phyloP scores from a whole-genome alignment of 176 grass and related monocot species.

The Poa pratensis region DNA sequence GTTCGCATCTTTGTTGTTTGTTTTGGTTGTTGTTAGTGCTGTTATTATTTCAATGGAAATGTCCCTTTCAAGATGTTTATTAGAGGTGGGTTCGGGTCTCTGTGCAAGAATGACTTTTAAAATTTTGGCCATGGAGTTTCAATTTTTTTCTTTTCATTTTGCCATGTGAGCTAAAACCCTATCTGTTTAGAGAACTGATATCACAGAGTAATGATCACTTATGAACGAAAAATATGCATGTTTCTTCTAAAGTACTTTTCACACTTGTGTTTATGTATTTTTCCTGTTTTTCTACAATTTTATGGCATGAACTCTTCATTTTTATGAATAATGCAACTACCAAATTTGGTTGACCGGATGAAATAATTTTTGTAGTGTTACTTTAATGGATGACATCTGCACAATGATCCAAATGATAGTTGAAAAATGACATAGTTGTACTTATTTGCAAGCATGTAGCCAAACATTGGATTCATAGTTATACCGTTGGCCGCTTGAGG shows the following conservation, averaged over 20 bases:
- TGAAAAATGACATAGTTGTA: neutral
- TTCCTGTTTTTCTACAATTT: neutral
- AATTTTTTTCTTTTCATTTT: neutral
- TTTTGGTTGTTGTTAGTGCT: neutral
- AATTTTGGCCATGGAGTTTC: neutral
- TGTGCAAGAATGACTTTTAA: neutral
- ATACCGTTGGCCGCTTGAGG: neutral
- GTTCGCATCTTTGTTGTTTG: constrained; percentile 7
- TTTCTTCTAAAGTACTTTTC: neutral
- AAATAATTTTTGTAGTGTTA: neutral
- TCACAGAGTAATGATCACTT: neutral
- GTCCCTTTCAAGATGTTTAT: neutral
- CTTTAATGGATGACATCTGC: neutral
- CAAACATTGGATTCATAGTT: neutral
- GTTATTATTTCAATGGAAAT: neutral
- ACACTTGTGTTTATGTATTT: neutral
- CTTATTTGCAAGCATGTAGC: neutral
- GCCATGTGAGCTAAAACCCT: neutral
- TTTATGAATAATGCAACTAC: neutral
- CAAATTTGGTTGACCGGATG: neutral
- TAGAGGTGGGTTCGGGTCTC: neutral
- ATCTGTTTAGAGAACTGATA: neutral
- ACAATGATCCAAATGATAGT: neutral
- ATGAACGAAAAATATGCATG: neutral
- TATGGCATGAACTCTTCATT: neutral